These are phyloP conservation scores for Sordaria brevicollis DNA, from an alignment of 495 filamentous ascomycete species.

Conservation along the genomic window DNA sequence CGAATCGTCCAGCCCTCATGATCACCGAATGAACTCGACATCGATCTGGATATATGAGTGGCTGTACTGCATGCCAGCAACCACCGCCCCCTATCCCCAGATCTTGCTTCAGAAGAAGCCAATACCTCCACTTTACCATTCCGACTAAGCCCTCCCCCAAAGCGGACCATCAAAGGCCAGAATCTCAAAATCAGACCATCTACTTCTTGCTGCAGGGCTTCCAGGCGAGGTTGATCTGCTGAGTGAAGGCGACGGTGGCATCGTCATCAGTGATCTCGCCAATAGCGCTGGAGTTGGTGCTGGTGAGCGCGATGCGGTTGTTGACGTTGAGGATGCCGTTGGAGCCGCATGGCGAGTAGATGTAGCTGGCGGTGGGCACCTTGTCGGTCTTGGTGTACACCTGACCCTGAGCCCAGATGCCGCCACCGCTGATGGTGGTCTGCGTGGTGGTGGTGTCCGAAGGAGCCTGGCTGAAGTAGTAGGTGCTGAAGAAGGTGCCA, in stretches of 20 bases:
- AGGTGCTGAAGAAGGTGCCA: constrained; percentile 44
- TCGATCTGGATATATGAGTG: background rate
- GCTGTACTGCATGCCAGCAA: background rate
- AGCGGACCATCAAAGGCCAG: background rate
- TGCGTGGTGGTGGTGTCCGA: constrained; percentile 39
- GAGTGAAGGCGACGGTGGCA: constrained; percentile 45
- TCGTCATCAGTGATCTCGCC: constrained; percentile 46
- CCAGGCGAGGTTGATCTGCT: constrained; percentile 46
- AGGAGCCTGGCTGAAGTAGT: constrained; percentile 46
- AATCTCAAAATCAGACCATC: background rate
- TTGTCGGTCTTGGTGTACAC: constrained; percentile 49
- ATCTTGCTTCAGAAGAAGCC: background rate
- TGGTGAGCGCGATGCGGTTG: constrained; percentile 45
- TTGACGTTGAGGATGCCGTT: constrained; percentile 49
- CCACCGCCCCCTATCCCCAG: background rate
- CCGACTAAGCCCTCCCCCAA: background rate
- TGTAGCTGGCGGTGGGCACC: constrained; percentile 40
- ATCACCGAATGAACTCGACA: background rate
- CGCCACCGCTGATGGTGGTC: constrained; percentile 37
- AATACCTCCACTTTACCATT: background rate
- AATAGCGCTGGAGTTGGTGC: constrained; percentile 29
- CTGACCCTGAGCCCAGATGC: constrained; percentile 34
- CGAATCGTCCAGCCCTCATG: background rate
- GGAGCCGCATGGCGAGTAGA: constrained; percentile 48
- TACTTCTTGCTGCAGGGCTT: constrained; percentile 28